A percentile compares a stretch with the other conserved stretches of the same genome.
Conservation (phyloP, 345 rosid species). For the Hypericum androsaemum region DNA sequence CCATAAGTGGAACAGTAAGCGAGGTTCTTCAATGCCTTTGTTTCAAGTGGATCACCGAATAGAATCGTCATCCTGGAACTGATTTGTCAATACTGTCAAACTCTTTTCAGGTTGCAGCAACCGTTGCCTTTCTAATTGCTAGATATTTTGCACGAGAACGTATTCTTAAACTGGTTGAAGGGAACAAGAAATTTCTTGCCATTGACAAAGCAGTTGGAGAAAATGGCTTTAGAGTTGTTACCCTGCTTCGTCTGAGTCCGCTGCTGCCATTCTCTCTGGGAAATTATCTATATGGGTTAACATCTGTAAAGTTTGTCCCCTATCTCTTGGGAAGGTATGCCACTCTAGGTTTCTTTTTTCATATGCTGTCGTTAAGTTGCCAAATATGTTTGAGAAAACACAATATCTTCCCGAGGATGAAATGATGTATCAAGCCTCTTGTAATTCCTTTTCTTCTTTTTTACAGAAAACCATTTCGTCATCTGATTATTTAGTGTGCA, state of each 20-base stretch:
- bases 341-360: conserved; percentile 2
- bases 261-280: conserved; percentile 95
- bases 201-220: conserved; percentile 96
- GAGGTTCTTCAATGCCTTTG: not conserved
- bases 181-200: conserved; percentile 90
- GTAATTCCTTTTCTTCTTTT: too few relatives aligned
- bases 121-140: conserved; percentile 85
- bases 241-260: conserved; percentile 90
- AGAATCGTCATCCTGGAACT: too few relatives aligned
- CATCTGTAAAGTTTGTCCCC: conserved; percentile 87
- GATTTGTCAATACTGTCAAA: conserved; percentile 1
- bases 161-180: conserved; percentile 86
- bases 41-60: too few relatives aligned
- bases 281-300: conserved; percentile 84
- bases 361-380: too few relatives aligned
- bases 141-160: conserved; percentile 97
- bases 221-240: conserved; percentile 85
- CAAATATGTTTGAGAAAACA: too few relatives aligned
- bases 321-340: conserved; percentile 85
- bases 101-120: conserved; percentile 70
- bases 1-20: conserved; percentile 97
- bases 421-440: too few relatives aligned
- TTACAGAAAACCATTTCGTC: too few relatives aligned
- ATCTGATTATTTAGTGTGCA: too few relatives aligned
- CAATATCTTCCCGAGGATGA: too few relatives aligned